Conservation (phyloP, 345 rosid species). For the Streptanthus diversifolius region DNA sequence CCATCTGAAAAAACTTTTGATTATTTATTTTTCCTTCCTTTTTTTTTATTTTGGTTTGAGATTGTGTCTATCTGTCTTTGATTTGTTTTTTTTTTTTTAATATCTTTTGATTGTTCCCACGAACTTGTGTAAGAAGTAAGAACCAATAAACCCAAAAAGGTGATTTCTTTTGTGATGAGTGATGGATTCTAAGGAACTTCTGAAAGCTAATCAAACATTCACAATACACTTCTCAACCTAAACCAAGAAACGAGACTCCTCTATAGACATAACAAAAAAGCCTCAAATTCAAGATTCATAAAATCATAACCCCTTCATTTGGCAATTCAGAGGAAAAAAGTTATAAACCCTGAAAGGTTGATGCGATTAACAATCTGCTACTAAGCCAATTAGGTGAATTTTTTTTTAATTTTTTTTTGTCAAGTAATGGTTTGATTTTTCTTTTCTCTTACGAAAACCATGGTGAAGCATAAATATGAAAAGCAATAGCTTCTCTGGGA, state of each 20-base stretch:
- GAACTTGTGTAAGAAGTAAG: conserved; percentile 32
- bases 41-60: conserved; percentile 21
- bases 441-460: too few relatives aligned
- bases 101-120: conserved; percentile 34
- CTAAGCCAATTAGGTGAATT: too few relatives aligned
- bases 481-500: too few relatives aligned
- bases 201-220: neutral
- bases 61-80: conserved; percentile 17
- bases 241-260: neutral
- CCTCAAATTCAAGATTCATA: neutral
- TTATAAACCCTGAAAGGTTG: too few relatives aligned
- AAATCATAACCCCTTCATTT: too few relatives aligned
- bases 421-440: too few relatives aligned
- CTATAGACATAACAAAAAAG: too few relatives aligned
- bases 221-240: neutral
- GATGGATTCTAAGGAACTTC: neutral
- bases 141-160: neutral
- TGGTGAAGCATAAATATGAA: too few relatives aligned
- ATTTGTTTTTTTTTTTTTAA: neutral
- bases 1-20: conserved; percentile 13
- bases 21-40: conserved; percentile 15
- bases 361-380: too few relatives aligned
- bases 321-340: too few relatives aligned
- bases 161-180: conserved; percentile 19
- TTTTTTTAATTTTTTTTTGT: too few relatives aligned